Evolutionary conservation across 305 asterid species (phyloP).

Genomic region (Andrographis paniculata): DNA sequence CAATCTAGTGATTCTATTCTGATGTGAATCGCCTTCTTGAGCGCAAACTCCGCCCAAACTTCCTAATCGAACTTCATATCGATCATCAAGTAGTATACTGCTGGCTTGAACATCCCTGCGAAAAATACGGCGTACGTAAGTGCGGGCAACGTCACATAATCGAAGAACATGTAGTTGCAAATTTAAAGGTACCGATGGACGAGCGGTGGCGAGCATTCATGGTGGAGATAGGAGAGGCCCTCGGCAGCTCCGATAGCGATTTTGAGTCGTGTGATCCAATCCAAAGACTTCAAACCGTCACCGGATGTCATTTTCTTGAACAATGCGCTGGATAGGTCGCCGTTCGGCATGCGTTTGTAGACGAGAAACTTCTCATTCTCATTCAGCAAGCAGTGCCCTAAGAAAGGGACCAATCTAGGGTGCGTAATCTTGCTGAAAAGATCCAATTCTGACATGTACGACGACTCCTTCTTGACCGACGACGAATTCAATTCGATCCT

Average conservation of each 20-base stretch:
- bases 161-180: background rate
- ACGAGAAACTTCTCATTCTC: conserved; percentile 65
- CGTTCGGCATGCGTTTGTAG: conserved; percentile 46
- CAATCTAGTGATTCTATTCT: conserved; percentile 57
- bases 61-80: conserved; percentile 85
- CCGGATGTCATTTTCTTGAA: conserved; percentile 40
- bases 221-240: conserved; percentile 51
- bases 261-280: conserved; percentile 55
- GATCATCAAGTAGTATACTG: conserved; percentile 93
- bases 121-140: no score
- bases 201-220: conserved; percentile 58
- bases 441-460: conserved; percentile 54
- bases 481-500: conserved; percentile 45
- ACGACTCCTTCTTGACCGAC: conserved; percentile 45
- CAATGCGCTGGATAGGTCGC: conserved; percentile 47
- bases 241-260: conserved; percentile 66
- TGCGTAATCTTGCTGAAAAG: conserved; percentile 64
- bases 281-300: conserved; percentile 44
- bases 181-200: conserved; percentile 53
- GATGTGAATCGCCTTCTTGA: conserved; percentile 72
- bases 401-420: conserved; percentile 70
- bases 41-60: conserved; percentile 79
- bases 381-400: conserved; percentile 87
- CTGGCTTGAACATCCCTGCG: conserved; percentile 91
- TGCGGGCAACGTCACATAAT: background rate